phyloP scores from a whole-genome alignment of 345 rosid species.

The Bruguiera parviflora region DNA sequence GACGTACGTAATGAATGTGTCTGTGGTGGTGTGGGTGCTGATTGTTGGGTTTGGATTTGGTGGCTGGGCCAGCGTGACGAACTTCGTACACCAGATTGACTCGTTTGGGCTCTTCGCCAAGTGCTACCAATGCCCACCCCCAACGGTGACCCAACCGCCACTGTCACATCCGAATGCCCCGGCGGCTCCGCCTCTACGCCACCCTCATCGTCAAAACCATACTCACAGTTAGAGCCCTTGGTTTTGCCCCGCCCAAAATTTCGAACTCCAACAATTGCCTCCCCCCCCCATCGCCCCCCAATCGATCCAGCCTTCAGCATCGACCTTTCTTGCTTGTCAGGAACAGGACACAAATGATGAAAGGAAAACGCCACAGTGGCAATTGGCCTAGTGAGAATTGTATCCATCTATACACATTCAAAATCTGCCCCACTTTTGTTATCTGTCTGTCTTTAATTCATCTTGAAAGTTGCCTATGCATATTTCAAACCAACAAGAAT shows the following conservation, averaged over 20 bases:
- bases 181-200: conserved; percentile 38
- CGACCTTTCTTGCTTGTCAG: conserved; percentile 4
- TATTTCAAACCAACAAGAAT: neutral
- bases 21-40: conserved; percentile 87
- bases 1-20: conserved; percentile 64
- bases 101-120: conserved; percentile 92
- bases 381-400: neutral
- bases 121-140: conserved; percentile 92
- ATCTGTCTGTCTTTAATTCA: conserved; percentile 8
- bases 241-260: conserved; percentile 1
- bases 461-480: conserved; percentile 25
- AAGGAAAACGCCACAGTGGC: neutral
- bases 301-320: too few relatives aligned
- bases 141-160: conserved; percentile 23
- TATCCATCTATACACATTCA: neutral
- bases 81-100: conserved; percentile 88
- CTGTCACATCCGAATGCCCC: conserved; percentile 37
- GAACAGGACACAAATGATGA: conserved; percentile 7
- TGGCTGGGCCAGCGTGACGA: conserved; percentile 90
- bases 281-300: too few relatives aligned
- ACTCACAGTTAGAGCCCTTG: conserved; percentile 35
- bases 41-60: conserved; percentile 96
- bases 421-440: neutral
- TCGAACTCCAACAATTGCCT: too few relatives aligned
- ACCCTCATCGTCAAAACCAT: conserved; percentile 41